Base-by-base conservation (phyloP, 768 basidiomycete genomes). In the Mycena pura region DNA sequence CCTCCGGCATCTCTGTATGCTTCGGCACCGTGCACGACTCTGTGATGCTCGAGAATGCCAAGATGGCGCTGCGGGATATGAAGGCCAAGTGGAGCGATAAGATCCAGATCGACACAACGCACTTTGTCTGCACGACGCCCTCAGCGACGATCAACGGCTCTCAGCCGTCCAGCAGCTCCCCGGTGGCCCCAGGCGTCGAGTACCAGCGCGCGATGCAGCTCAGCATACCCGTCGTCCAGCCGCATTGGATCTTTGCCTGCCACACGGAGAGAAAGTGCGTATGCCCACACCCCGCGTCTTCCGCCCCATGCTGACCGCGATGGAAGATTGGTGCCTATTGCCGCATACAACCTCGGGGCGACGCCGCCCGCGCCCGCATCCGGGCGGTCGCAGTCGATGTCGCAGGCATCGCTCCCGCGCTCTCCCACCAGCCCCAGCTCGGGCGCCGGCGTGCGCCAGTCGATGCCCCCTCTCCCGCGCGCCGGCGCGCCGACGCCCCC, bases 61-160 rank as follows among this genome's bases (percentile, higher is more conserved):
- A 93, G 73, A 72, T 86, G 55, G 93, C 94, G 8, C 75, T 99
- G 52, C 72, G 82, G 44, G 88, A 92, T 68, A 97, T 99, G 91
- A 84, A 83, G 39, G 96, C 93, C 0, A 90, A 90, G 65, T 95
- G 91, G 89, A 92, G 88, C 69, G 91, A 96, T 65, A 91, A 87
- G 69, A 95, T 99, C 38, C 93, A 96, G 77, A 96, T 99, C 58
- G 96, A 99, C 71, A 99, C 96, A 10, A 98, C 96, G 0, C 96
- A 99, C 74, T 99, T 97, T 66, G 95, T 98, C 39, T 96, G 95
- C 72, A 96, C 95, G 17, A 94, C 92, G 0, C 94, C 95, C 3
- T 90, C 88, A 1, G 83, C 86, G 10, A 88, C 86, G 0, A 84
- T 87, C 0, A 68, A 73, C 10, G 89, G 85, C 29, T 86, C 86